Evolutionary conservation across 192 early-diverging fungal species (phyloP).

Genomic region (Backusella westeae): DNA sequence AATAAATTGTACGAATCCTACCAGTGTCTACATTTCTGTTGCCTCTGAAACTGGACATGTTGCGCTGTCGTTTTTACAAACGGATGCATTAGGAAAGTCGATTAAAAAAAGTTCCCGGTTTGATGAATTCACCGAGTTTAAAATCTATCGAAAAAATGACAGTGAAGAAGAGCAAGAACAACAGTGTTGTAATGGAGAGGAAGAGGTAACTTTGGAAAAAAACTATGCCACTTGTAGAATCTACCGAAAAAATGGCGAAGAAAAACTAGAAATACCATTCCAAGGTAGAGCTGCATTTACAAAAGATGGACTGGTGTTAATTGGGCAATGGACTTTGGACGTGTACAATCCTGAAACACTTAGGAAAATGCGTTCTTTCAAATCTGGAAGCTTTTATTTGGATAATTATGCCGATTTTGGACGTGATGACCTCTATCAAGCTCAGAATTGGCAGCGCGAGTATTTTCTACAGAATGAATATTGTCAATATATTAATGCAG

Average conservation of each 20-base stretch:
- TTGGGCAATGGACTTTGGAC: neutral
- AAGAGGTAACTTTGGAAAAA: neutral
- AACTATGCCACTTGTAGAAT: neutral
- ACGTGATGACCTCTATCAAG: neutral
- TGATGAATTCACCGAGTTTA: neutral
- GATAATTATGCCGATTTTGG: no score
- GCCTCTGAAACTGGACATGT: neutral
- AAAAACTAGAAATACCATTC: neutral
- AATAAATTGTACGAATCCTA: neutral
- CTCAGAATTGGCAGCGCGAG: neutral
- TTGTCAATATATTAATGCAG: neutral
- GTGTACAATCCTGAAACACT: neutral
- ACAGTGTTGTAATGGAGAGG: no score
- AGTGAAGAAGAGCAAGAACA: neutral
- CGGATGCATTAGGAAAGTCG: neutral
- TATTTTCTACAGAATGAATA: neutral
- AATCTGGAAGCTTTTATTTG: neutral
- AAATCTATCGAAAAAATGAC: neutral
- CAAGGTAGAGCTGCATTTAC: neutral
- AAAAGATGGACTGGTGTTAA: neutral
- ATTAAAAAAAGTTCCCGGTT: neutral
- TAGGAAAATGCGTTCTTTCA: neutral
- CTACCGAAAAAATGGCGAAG: neutral
- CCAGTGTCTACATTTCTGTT: neutral
- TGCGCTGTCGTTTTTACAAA: neutral